Evolutionary conservation across 2,329 filamentous ascomycete genomes (phyloP).

Genomic region (Sclerotinia borealis): DNA sequence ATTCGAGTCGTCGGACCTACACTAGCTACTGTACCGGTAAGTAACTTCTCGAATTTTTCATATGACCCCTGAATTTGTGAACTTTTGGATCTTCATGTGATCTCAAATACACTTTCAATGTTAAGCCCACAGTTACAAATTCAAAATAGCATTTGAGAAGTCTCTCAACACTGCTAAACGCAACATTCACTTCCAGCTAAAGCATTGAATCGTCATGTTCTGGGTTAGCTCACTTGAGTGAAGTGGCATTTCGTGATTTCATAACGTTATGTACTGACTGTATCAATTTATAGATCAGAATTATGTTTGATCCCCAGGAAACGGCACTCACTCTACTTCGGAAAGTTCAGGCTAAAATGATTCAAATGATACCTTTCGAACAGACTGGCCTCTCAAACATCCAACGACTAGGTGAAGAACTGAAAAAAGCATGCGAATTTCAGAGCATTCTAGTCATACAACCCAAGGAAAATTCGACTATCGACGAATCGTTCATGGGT

Average conservation of each 20-base stretch:
- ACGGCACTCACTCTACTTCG: background rate
- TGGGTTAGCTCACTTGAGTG: background rate
- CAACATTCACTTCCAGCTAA: background rate
- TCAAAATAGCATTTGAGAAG: background rate
- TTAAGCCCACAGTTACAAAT: background rate
- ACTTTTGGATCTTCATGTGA: background rate
- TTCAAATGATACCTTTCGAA: constrained; percentile 41
- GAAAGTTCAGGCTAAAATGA: constrained; percentile 2
- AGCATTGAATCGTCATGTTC: background rate
- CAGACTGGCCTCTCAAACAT: constrained; percentile 35
- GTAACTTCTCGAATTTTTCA: constrained; percentile 30
- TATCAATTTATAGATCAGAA: background rate
- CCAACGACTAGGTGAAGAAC: constrained; percentile 14
- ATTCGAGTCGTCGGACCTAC: constrained; percentile 38
- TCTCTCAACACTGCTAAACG: background rate
- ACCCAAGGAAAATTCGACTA: background rate
- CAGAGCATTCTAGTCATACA: constrained; percentile 24
- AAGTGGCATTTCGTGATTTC: background rate
- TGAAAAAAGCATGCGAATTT: constrained; percentile 18
- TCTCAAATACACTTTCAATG: background rate
- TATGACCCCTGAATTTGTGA: background rate
- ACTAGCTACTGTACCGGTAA: constrained; percentile 39
- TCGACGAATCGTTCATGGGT: background rate
- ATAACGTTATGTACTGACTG: background rate
- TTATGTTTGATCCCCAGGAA: background rate